These are phyloP conservation scores for Fusarium multiceps DNA, from an alignment of 2,329 filamentous ascomycete genomes.

Conservation along the genomic window DNA sequence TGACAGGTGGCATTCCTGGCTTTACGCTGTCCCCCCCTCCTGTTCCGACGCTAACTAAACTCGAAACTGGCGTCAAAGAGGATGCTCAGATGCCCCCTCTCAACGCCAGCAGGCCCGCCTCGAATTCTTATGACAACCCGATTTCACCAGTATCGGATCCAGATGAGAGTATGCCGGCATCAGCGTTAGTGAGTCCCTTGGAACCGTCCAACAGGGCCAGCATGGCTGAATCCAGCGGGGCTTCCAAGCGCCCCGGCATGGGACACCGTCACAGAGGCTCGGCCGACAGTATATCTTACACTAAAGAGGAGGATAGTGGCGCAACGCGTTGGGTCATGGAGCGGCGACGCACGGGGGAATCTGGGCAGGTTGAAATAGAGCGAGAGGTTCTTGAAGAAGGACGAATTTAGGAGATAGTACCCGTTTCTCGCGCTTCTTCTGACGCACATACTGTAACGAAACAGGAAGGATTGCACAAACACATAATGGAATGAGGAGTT, in stretches of 20 bases:
- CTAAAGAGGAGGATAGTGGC: conserved; percentile 69
- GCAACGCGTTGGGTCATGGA: conserved; percentile 77
- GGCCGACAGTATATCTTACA: conserved; percentile 77
- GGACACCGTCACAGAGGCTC: conserved; percentile 67
- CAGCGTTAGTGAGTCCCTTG: conserved; percentile 37
- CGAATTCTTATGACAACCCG: conserved; percentile 22
- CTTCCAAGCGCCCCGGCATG: conserved; percentile 34
- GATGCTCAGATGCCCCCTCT: conserved; percentile 21
- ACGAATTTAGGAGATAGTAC: conserved; percentile 53
- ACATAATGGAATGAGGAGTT: conserved; percentile 32
- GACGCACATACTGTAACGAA: conserved; percentile 22
- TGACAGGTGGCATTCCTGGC: conserved; percentile 56
- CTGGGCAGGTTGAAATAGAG: conserved; percentile 73
- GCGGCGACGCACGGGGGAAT: conserved; percentile 72
- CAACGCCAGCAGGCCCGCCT: conserved; percentile 16
- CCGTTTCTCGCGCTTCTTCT: background rate
- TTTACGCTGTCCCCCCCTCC: conserved; percentile 45
- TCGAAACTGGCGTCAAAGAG: conserved; percentile 23
- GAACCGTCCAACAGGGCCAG: conserved; percentile 33
- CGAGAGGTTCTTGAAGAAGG: conserved; percentile 71
- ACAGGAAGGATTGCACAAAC: conserved; percentile 12
- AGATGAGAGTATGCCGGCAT: conserved; percentile 31
- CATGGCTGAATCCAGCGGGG: conserved; percentile 19
- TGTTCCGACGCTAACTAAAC: conserved; percentile 30
- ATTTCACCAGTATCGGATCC: conserved; percentile 39